Base-by-base conservation (phyloP, 176 grass and related monocot genomes). In the Cenchrus americanus region DNA sequence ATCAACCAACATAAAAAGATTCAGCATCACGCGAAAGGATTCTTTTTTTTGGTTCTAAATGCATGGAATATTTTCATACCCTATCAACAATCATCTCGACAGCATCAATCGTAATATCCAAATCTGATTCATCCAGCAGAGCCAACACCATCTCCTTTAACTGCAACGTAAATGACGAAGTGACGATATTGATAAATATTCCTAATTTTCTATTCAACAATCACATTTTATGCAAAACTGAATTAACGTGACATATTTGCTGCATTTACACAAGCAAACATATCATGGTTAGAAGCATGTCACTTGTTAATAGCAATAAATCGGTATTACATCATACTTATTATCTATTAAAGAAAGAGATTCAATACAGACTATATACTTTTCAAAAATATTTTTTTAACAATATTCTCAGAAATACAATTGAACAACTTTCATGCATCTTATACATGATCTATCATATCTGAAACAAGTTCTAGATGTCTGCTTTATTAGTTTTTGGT, bases 71-170 rank as follows among this genome's bases (percentile, higher is more conserved):
- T 79, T 78, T 54, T 55, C 77, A 69, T 87, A 87, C 85, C 85
- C 78, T 87, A 51, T 87, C 42, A 69, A 86, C 67, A 86, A 86
- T 86, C 44, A 54, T 64, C 48, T 80, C 57, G 5, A 86, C 76
- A 54, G 67, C 57, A 73, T 86, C 84, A 72, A 19, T 64, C 3
- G 84, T 63, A 86, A 88, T 83, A 71, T 88, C 41, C 57, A 88
- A 70, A 78, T 88, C 73, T 70, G 80, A 82, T 83, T 88, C 80
- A 8, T 88, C 86, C 46, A 88, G 46, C 32, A 88, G 80, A 88
- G 80, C 86, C 64, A 83, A 64, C 65, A 83, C 80, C 80, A 88
- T 77, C 32, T 87, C 86, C 80, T 87, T 82, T 62, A 82, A 70
- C 86, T 87, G 52, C 14, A 71, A 41, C 15, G 61, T 42, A 76